Evolutionary conservation across 2,329 filamentous ascomycete species (phyloP).

Genomic region (Biscogniauxia marginata): DNA sequence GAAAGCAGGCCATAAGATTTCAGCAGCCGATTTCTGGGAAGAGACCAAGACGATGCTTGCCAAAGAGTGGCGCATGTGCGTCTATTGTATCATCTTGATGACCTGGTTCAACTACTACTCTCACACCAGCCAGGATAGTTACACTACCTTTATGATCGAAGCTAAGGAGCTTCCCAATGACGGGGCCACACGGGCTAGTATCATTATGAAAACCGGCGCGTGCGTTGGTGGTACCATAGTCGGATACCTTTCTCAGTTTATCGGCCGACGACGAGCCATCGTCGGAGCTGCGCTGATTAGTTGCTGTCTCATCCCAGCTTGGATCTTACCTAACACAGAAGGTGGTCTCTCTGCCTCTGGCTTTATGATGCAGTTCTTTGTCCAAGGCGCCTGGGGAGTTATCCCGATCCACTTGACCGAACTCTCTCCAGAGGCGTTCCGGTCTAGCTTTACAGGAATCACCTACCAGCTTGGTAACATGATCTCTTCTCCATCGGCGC

Average conservation of each 20-base stretch:
- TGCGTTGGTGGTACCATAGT: slow-evolving; percentile 71
- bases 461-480: slow-evolving; percentile 76
- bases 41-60: slow-evolving; percentile 67
- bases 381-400: slow-evolving; percentile 65
- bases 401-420: slow-evolving; percentile 75
- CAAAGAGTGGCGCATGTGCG: slow-evolving; percentile 72
- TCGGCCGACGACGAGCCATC: slow-evolving; percentile 71
- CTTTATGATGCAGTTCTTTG: slow-evolving; percentile 69
- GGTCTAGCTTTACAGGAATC: slow-evolving; percentile 68
- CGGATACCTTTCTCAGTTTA: slow-evolving; percentile 72
- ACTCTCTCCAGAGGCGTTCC: slow-evolving; percentile 67
- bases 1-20: slow-evolving; percentile 52
- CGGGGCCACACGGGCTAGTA: slow-evolving; percentile 69
- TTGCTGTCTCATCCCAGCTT: slow-evolving; percentile 64
- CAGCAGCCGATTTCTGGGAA: slow-evolving; percentile 59
- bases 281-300: slow-evolving; percentile 59
- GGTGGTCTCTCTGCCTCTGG: slow-evolving; percentile 59
- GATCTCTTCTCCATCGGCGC: slow-evolving; percentile 68
- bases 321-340: slow-evolving; percentile 65
- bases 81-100: slow-evolving; percentile 79
- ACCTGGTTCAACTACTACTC: slow-evolving; percentile 74
- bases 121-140: slow-evolving; percentile 77
- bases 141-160: slow-evolving; percentile 76
- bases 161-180: slow-evolving; percentile 67
- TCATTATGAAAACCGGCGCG: slow-evolving; percentile 77